phyloP scores from a whole-genome alignment of 495 filamentous ascomycete genomes.

The Aspergillus biplanus region DNA sequence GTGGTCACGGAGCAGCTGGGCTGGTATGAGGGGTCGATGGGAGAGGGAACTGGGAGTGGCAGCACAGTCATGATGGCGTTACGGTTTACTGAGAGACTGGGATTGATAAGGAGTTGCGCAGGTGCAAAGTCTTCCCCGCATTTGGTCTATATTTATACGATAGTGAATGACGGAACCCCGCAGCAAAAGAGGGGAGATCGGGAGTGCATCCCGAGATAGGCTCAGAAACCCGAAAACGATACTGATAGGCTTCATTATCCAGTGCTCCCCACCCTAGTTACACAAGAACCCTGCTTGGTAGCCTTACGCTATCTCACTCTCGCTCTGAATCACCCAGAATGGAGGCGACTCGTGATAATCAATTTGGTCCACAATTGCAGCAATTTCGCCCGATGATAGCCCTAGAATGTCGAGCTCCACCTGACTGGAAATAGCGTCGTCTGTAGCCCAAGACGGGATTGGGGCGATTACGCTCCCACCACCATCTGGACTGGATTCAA shows the following conservation, averaged over 20 bases:
- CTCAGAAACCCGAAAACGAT: background rate
- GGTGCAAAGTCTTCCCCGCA: background rate
- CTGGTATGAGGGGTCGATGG: conserved; percentile 23
- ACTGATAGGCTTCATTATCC: background rate
- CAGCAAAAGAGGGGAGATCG: background rate
- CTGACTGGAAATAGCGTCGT: conserved; percentile 7
- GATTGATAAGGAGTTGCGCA: background rate
- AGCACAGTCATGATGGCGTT: conserved; percentile 13
- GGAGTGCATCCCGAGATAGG: background rate
- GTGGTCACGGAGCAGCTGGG: conserved; percentile 14
- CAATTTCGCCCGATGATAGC: conserved; percentile 35
- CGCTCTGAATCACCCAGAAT: conserved; percentile 1
- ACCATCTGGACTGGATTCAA: background rate
- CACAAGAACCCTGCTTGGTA: too few relatives aligned
- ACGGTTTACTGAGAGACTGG: background rate
- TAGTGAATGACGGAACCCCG: background rate
- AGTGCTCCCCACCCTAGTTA: too few relatives aligned
- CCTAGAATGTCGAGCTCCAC: conserved; percentile 32
- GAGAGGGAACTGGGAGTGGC: conserved; percentile 12
- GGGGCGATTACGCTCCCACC: background rate
- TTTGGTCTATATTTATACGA: background rate
- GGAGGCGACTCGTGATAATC: conserved; percentile 9
- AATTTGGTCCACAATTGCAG: conserved; percentile 35
- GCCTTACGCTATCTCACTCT: background rate
- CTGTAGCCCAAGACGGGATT: background rate